Evolutionary conservation across 495 filamentous ascomycete species (phyloP), one percentile per base, ranked within the genome.

Genomic region (Entonaema liquescens): DNA sequence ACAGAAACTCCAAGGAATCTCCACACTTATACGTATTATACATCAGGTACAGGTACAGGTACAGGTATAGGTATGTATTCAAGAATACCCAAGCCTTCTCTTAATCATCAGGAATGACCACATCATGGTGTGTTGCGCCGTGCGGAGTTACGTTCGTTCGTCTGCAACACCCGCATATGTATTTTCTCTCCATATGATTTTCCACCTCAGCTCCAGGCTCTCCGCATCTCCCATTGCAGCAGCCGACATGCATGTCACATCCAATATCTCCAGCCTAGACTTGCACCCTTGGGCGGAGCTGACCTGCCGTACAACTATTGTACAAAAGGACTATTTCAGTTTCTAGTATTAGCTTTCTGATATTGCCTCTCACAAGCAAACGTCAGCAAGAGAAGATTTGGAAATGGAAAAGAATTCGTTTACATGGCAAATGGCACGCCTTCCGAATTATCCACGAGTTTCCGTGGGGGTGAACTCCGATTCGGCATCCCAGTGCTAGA

Each of bases 361-460:
- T 69, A 44, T 65, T 19, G 59, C 56, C 26, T 15, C 55, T 36
- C 29, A 31, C 28, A 17, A 35, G 36, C 40, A 63, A 19, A 59
- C 21, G 26, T 35, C 17, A 35, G 21, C 50, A 59, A 60, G 28
- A 15, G n/a, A 68, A 61, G 8, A 25, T 56, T 50, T 53, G 17
- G 21, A 59, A 62, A 44, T 13, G 15, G 21, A 56, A 64, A 69
- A 66, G 13, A 69, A 55, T 50, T 35, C 42, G 59, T 59, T 53
- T 47, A 28, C 35, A 49, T 65, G 23, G 23, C 33, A 31, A 57
- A 57, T 36, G 25, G 40, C 2, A 26, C 26, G n/a, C 28, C 25
- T 44, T 21, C 70, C 70, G 70, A 73, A 69, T 40, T 68, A 69
- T 65, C 70, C 36, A 66, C 70, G 70, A 69, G 52, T 17, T 69